These are phyloP conservation scores for Plasmopara halstedii DNA, from an alignment of 352 stramenopile species.

Conservation along the genomic window DNA sequence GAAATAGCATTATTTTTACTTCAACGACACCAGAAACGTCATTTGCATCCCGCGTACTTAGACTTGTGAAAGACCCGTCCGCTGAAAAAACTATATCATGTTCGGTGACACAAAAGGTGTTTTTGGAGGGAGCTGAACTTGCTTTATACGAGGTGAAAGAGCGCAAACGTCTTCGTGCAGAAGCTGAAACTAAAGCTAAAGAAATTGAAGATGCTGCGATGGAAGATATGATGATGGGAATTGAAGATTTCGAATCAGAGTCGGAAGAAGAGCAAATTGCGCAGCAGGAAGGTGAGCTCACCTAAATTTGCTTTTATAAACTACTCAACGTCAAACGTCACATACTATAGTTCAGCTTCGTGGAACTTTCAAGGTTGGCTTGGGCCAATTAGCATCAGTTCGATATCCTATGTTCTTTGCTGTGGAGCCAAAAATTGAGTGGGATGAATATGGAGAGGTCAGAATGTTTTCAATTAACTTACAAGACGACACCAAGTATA, in stretches of 20 bases:
- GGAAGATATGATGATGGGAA: conserved; percentile 90
- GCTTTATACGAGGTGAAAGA: conserved; percentile 83
- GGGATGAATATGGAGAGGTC: conserved; percentile 85
- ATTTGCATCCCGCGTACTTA: conserved; percentile 60
- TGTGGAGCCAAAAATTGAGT: conserved; percentile 80
- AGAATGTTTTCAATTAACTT: not conserved
- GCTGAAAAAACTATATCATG: conserved; percentile 49
- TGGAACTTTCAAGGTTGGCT: conserved; percentile 79
- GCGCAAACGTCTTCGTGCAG: conserved; percentile 65
- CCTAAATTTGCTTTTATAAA: too few species aligned
- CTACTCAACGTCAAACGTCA: too few species aligned
- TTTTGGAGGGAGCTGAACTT: conserved; percentile 80
- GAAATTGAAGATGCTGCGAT: conserved; percentile 85
- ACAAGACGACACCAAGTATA: too few species aligned
- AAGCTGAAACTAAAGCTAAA: conserved; percentile 84
- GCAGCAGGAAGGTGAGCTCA: conserved; percentile 49
- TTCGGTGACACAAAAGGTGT: conserved; percentile 59
- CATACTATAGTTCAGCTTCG: conserved; percentile 52
- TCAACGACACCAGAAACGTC: conserved; percentile 49
- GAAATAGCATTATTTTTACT: conserved; percentile 85
- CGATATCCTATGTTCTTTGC: conserved; percentile 87
- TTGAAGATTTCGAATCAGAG: conserved; percentile 84
- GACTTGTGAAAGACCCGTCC: conserved; percentile 40
- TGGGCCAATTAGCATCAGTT: conserved; percentile 78
- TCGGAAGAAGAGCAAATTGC: conserved; percentile 64